Evolutionary conservation across 2,329 filamentous ascomycete genomes (phyloP).

Genomic region (Talaromyces marneffei): DNA sequence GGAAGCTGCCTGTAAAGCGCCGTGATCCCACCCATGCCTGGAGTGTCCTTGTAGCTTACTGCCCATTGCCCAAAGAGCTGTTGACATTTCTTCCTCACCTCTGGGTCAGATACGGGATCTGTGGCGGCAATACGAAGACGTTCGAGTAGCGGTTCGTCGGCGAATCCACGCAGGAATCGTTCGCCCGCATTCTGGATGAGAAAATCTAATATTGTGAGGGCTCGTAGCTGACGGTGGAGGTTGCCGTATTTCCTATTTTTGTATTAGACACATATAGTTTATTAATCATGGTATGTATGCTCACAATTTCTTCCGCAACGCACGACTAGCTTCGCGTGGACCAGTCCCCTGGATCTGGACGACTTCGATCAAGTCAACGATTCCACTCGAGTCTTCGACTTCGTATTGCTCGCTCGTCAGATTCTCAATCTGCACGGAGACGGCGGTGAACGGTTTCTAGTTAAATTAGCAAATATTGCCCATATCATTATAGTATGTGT

Average conservation of each 20-base stretch:
- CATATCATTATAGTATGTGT: conserved; percentile 22
- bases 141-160: conserved; percentile 86
- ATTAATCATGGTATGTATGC: conserved; percentile 19
- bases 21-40: conserved; percentile 75
- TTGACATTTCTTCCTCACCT: conserved; percentile 83
- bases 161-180: conserved; percentile 79
- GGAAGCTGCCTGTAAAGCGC: conserved; percentile 67
- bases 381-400: conserved; percentile 84
- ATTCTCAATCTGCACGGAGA: conserved; percentile 86
- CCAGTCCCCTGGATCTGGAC: conserved; percentile 84
- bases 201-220: conserved; percentile 82
- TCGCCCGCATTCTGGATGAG: conserved; percentile 90
- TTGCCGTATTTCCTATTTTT: conserved; percentile 76
- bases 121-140: conserved; percentile 81
- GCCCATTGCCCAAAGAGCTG: conserved; percentile 85
- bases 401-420: conserved; percentile 85
- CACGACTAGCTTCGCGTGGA: conserved; percentile 81
- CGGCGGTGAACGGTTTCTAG: conserved; percentile 83
- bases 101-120: conserved; percentile 73
- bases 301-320: conserved; percentile 88
- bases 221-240: conserved; percentile 83
- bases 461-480: neutral
- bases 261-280: neutral
- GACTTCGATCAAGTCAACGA: conserved; percentile 90
- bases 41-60: conserved; percentile 69